These are phyloP conservation scores for Populus tomentosa DNA, from an alignment of 441 rosid genomes.

Conservation along the genomic window DNA sequence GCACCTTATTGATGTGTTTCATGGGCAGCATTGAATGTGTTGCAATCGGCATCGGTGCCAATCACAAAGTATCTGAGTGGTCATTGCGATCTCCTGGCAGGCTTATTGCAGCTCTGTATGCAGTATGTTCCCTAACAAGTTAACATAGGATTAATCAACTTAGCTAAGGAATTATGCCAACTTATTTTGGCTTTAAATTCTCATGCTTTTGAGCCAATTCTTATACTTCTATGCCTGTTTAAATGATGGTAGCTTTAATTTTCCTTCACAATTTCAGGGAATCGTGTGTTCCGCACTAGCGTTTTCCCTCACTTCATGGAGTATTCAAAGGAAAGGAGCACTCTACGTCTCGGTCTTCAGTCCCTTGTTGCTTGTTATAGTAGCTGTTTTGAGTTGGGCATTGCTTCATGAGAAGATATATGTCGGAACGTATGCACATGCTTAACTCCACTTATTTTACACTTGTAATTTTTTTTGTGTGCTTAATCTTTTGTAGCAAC, in stretches of 20 bases:
- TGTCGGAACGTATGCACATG: constrained; percentile 58
- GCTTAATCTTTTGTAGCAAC: neutral
- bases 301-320: constrained; percentile 65
- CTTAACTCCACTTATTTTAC: neutral
- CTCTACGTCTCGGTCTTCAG: constrained; percentile 89
- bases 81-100: constrained; percentile 48
- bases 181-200: neutral
- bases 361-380: constrained; percentile 70
- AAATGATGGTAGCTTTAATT: neutral
- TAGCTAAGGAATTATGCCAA: neutral
- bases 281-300: constrained; percentile 68
- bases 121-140: constrained; percentile 32
- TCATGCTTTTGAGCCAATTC: neutral
- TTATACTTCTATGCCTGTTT: neutral
- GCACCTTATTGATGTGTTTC: constrained; percentile 65
- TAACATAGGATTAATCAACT: neutral
- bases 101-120: constrained; percentile 59
- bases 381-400: constrained; percentile 81
- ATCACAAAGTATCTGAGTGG: constrained; percentile 56
- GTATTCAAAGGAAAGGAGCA: constrained; percentile 73
- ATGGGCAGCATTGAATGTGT: constrained; percentile 75
- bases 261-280: constrained; percentile 40
- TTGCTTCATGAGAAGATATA: constrained; percentile 73
- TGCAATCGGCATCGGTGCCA: constrained; percentile 30
- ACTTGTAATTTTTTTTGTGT: neutral